These are phyloP conservation scores for Geopyxis carbonaria DNA, from an alignment of 495 filamentous ascomycete genomes.

Conservation along the genomic window DNA sequence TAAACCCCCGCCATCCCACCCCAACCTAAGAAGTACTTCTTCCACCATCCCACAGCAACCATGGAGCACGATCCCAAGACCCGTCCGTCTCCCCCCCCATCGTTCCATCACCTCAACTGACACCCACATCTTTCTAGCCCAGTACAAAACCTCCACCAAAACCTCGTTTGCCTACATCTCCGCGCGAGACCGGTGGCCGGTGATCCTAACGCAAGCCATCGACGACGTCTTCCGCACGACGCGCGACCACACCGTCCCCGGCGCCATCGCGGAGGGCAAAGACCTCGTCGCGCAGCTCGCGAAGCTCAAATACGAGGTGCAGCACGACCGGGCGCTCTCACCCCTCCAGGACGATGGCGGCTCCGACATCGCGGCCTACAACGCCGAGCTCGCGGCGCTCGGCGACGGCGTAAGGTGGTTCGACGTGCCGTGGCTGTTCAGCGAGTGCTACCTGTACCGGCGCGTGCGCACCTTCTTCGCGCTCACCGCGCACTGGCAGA, in stretches of 20 bases:
- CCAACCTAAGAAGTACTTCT: no score
- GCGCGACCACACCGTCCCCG: constrained; percentile 38
- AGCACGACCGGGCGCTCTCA: constrained; percentile 67
- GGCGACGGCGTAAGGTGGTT: constrained; percentile 44
- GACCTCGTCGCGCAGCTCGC: constrained; percentile 62
- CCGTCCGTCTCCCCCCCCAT: constrained; percentile 21
- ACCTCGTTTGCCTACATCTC: constrained; percentile 76
- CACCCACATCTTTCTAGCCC: constrained; percentile 36
- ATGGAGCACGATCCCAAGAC: constrained; percentile 35
- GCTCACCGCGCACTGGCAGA: constrained; percentile 69
- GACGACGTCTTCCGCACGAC: constrained; percentile 78
- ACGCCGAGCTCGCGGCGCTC: constrained; percentile 61
- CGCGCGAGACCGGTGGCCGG: constrained; percentile 72
- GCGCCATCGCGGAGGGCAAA: constrained; percentile 66
- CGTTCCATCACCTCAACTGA: not conserved
- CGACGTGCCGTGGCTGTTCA: constrained; percentile 67
- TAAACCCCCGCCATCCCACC: no score
- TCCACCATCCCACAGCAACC: constrained; percentile 11
- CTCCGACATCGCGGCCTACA: constrained; percentile 65
- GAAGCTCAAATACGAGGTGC: constrained; percentile 83
- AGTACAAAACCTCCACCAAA: constrained; percentile 58
- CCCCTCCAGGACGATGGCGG: constrained; percentile 68
- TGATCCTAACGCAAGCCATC: constrained; percentile 86
- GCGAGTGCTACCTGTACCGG: constrained; percentile 91
- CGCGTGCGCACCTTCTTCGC: constrained; percentile 5